Evolutionary conservation across 2,329 filamentous ascomycete genomes (phyloP).

Genomic region (Xylariaceae sp.): DNA sequence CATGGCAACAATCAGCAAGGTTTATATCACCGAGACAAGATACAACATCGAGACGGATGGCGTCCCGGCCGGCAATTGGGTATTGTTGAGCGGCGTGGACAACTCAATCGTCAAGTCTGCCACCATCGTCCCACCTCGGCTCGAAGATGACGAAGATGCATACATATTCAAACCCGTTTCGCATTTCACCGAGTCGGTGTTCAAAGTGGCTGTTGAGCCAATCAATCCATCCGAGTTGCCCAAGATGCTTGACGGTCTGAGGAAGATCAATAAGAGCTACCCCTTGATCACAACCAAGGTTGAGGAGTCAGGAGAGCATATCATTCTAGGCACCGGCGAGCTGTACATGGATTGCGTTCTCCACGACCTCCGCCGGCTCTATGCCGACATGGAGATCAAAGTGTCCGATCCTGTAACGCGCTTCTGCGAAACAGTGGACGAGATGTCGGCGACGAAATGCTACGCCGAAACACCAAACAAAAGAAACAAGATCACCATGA

Average conservation of each 20-base stretch:
- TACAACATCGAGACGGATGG: constrained; percentile 92
- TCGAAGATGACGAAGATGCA: constrained; percentile 85
- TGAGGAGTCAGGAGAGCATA: constrained; percentile 95
- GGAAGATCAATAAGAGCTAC: constrained; percentile 97
- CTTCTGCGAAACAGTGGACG: constrained; percentile 96
- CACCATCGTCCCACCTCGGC: constrained; percentile 76
- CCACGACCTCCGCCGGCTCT: constrained; percentile 88
- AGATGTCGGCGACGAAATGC: constrained; percentile 96
- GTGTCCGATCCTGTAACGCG: constrained; percentile 96
- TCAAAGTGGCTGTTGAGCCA: constrained; percentile 96
- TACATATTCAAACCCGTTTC: constrained; percentile 92
- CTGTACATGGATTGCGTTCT: constrained; percentile 99
- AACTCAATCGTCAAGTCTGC: constrained; percentile 98
- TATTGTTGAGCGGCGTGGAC: constrained; percentile 87
- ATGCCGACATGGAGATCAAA: constrained; percentile 99
- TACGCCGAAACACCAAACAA: constrained; percentile 98
- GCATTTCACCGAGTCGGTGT: constrained; percentile 95
- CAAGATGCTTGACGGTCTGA: constrained; percentile 96
- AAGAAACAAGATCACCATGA: constrained; percentile 99
- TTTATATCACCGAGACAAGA: constrained; percentile 86
- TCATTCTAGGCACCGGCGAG: constrained; percentile 91
- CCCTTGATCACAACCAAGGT: constrained; percentile 95
- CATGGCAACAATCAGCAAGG: constrained; percentile 75
- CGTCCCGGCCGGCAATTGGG: constrained; percentile 90
- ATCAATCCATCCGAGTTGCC: constrained; percentile 97